A percentile compares a stretch with the other conserved stretches of the same genome.
These are phyloP conservation scores for Erythrophleum ivorense DNA, from an alignment of 331 rosid species.

Conservation along the genomic window DNA sequence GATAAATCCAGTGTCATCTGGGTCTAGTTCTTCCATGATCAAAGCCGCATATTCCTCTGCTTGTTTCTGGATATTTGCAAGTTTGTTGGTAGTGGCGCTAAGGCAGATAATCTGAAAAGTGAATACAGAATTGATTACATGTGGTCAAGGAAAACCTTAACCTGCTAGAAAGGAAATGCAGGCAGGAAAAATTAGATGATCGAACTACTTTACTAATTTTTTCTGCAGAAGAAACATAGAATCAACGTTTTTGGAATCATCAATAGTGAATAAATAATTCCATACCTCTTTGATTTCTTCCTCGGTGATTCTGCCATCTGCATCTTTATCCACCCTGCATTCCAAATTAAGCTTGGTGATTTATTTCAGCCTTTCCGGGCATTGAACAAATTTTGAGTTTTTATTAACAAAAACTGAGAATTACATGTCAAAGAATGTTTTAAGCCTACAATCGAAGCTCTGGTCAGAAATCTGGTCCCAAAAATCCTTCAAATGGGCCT, in stretches of 20 bases:
- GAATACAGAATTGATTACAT: conserved; percentile 18
- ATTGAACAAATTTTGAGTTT: conserved; percentile 20
- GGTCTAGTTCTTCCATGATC: conserved; percentile 92
- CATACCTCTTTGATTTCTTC: conserved; percentile 69
- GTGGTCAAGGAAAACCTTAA: not conserved
- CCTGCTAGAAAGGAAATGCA: conserved; percentile 4
- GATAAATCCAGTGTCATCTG: conserved; percentile 65
- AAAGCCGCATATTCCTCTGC: conserved; percentile 80
- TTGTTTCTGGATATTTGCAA: conserved; percentile 70
- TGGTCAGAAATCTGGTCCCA: conserved; percentile 75
- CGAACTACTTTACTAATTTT: not conserved
- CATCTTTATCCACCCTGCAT: conserved; percentile 77
- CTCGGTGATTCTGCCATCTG: conserved; percentile 72
- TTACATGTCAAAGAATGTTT: conserved; percentile 85
- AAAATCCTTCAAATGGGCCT: conserved; percentile 65
- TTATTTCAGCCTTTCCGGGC: not conserved
- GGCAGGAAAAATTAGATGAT: not conserved
- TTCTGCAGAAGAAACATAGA: not conserved
- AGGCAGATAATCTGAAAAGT: conserved; percentile 65
- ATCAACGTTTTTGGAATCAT: not conserved
- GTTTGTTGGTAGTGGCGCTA: conserved; percentile 79
- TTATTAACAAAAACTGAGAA: conserved; percentile 1
- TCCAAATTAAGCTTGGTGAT: conserved; percentile 31
- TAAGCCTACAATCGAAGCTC: conserved; percentile 73
- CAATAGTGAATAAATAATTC: conserved; percentile 2